phyloP scores from a whole-genome alignment of 2,329 filamentous ascomycete species.

The Coccinonectria pachysandricola region DNA sequence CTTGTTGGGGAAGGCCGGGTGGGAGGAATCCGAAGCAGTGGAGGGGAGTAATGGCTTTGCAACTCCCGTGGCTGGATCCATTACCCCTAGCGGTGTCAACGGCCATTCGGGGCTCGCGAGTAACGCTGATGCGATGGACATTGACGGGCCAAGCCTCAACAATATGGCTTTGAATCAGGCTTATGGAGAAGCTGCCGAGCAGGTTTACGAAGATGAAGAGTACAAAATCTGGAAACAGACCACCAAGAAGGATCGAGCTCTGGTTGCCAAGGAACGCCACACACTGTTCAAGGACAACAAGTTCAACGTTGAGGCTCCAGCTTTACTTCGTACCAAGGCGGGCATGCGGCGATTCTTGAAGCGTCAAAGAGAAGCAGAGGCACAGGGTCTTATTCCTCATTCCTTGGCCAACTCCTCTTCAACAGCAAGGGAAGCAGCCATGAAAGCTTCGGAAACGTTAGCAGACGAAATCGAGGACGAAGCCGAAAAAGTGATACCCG shows the following conservation, averaged over 20 bases:
- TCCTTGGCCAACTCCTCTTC: constrained; percentile 26
- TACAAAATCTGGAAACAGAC: constrained; percentile 99
- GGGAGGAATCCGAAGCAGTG: constrained; percentile 66
- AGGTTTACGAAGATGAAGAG: constrained; percentile 81
- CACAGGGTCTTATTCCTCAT: constrained; percentile 30
- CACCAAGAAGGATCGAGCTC: constrained; percentile 88
- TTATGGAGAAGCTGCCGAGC: constrained; percentile 57
- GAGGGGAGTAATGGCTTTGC: constrained; percentile 80
- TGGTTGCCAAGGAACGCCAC: constrained; percentile 75
- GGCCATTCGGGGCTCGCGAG: constrained; percentile 57
- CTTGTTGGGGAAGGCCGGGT: constrained; percentile 44
- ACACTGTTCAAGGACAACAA: constrained; percentile 77
- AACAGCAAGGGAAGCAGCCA: constrained; percentile 36
- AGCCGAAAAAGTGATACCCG: constrained; percentile 73
- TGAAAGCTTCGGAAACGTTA: constrained; percentile 58
- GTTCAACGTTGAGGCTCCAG: constrained; percentile 79
- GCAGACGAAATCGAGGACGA: constrained; percentile 93
- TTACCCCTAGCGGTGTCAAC: constrained; percentile 65
- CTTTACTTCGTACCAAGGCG: constrained; percentile 71
- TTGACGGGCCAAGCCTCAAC: constrained; percentile 65
- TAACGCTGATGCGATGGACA: constrained; percentile 77
- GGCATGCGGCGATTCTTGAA: constrained; percentile 84
- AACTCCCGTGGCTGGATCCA: constrained; percentile 63
- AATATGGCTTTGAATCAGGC: constrained; percentile 54
- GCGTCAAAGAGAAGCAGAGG: constrained; percentile 61